These are phyloP conservation scores for Nasturtium officinale DNA, from an alignment of 345 rosid species.

Conservation along the genomic window DNA sequence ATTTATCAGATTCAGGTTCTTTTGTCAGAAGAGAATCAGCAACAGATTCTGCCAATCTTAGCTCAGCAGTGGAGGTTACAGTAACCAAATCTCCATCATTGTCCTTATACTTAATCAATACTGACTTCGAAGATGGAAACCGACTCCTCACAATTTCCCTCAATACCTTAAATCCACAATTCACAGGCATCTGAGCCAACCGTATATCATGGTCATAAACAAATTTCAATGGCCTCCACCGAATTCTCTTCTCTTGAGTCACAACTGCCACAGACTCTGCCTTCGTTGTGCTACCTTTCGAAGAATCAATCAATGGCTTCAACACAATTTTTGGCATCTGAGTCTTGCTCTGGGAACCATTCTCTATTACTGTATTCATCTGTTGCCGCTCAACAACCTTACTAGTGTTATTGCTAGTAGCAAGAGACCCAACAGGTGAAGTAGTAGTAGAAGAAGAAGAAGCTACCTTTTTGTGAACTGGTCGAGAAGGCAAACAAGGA, in stretches of 20 bases:
- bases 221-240: conserved; percentile 80
- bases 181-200: conserved; percentile 83
- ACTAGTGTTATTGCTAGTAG: conserved; percentile 27
- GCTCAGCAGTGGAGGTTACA: conserved; percentile 73
- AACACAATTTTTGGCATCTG: conserved; percentile 55
- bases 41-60: conserved; percentile 70
- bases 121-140: conserved; percentile 82
- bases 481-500: conserved; percentile 84
- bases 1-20: conserved; percentile 63
- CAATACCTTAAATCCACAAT: conserved; percentile 71
- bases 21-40: conserved; percentile 59
- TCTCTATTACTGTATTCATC: conserved; percentile 46
- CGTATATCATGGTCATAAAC: conserved; percentile 92
- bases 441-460: conserved; percentile 28
- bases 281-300: conserved; percentile 40
- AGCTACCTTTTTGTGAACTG: conserved; percentile 61
- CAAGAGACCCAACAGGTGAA: conserved; percentile 48
- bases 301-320: conserved; percentile 60
- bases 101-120: conserved; percentile 85
- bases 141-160: conserved; percentile 81
- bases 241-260: conserved; percentile 46
- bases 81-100: conserved; percentile 94
- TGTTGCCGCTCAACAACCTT: conserved; percentile 40
- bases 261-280: conserved; percentile 41
- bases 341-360: conserved; percentile 55